A percentile compares a stretch with the other conserved stretches of the same genome.
Evolutionary conservation across 106 monocot species (phyloP).

Genomic region (Vanilla planifolia): DNA sequence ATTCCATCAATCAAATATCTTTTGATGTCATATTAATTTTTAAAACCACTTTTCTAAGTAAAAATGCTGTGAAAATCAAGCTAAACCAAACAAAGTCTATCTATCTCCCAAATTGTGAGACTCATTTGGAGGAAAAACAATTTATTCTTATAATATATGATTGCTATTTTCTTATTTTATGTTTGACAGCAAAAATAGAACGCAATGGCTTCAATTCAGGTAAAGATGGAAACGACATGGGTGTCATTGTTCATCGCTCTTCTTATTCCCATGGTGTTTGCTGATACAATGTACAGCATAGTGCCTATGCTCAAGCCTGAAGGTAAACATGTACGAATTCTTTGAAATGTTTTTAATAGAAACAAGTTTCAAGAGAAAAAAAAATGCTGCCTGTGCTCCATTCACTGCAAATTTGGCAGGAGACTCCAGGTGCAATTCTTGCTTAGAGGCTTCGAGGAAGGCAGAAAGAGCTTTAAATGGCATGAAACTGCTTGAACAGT

Average conservation of each 20-base stretch:
- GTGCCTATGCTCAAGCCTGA: not conserved
- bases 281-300: constrained; percentile 1
- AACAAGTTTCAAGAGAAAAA: not conserved
- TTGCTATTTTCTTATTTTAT: too few relatives aligned
- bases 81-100: not conserved
- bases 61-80: not conserved
- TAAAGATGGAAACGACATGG: not conserved
- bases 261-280: not conserved
- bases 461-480: not conserved
- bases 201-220: too few relatives aligned
- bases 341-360: not conserved
- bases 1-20: not conserved
- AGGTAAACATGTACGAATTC: constrained; percentile 1
- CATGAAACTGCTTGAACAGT: not conserved
- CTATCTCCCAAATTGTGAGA: not conserved
- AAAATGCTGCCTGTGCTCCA: not conserved
- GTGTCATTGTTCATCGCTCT: not conserved
- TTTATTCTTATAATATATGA: not conserved
- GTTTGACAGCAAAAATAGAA: too few relatives aligned
- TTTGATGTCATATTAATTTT: too few relatives aligned
- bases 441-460: constrained; percentile 5
- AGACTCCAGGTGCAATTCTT: not conserved
- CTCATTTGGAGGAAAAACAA: not conserved
- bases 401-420: not conserved
- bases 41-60: not conserved